phyloP scores from a whole-genome alignment of 495 filamentous ascomycete genomes.

The Daldinia childiae region DNA sequence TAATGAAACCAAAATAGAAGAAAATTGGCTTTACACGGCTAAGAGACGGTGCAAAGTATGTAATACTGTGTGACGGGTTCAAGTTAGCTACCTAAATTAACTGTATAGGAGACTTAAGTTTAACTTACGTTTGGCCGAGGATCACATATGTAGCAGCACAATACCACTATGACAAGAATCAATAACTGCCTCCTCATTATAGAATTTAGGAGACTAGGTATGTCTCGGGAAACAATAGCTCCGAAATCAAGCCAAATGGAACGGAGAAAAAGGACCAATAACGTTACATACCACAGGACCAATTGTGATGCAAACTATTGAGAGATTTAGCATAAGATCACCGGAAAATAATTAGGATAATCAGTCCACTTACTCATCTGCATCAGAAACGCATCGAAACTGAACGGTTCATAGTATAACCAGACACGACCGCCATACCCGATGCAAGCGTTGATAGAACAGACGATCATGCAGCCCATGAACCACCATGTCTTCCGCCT shows the following conservation, averaged over 20 bases:
- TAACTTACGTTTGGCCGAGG: slow-evolving; percentile 1
- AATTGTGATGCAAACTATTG: not conserved
- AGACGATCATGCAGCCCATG: not conserved
- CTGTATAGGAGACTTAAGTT: not conserved
- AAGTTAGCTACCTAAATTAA: not conserved
- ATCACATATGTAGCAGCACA: not conserved
- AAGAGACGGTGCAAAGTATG: not conserved
- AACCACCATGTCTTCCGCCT: slow-evolving; percentile 1
- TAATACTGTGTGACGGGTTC: not conserved
- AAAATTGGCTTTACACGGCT: not conserved
- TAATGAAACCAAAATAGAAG: not conserved
- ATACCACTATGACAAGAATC: not conserved
- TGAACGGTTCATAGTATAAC: not conserved
- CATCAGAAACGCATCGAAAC: not conserved
- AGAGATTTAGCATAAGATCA: not conserved
- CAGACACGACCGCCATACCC: not conserved
- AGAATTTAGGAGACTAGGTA: too few species aligned
- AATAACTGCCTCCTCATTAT: too few species aligned
- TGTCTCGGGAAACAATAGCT: too few species aligned
- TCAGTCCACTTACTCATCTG: not conserved
- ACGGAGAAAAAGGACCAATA: too few species aligned
- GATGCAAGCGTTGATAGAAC: not conserved
- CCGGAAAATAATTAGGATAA: not conserved
- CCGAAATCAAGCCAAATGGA: too few species aligned
- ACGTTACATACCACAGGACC: not conserved